These are phyloP conservation scores for Escallonia rubra DNA, from an alignment of 129 eudicot genomes.

Conservation along the genomic window DNA sequence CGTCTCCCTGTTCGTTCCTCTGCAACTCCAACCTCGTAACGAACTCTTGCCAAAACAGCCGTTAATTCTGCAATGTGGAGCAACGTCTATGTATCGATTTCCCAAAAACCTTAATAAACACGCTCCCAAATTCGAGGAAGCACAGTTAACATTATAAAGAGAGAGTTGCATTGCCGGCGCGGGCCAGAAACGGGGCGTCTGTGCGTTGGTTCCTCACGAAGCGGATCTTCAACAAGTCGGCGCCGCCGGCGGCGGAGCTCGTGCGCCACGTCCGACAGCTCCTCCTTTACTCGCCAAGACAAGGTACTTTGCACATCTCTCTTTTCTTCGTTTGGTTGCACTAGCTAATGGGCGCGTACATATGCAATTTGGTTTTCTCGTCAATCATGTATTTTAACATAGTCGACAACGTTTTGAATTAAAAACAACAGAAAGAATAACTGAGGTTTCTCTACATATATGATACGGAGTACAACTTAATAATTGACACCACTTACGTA, in stretches of 20 bases:
- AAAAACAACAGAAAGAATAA: too few species aligned
- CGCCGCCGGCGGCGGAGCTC: conserved; percentile 27
- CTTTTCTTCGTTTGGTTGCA: not conserved
- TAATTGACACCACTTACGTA: too few species aligned
- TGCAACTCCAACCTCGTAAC: not conserved
- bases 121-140: not conserved
- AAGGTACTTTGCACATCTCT: conserved; percentile 16
- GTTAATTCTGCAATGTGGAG: too few species aligned
- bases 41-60: not conserved
- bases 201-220: conserved; percentile 16
- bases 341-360: too few species aligned
- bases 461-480: too few species aligned
- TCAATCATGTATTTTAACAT: too few species aligned
- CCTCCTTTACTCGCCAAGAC: conserved; percentile 21
- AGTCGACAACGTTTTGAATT: too few species aligned
- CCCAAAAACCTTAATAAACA: conserved; percentile 23
- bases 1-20: not conserved
- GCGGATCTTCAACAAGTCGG: conserved; percentile 31
- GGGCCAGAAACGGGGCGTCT: conserved; percentile 4
- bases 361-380: too few species aligned
- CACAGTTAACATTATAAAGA: not conserved
- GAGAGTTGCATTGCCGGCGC: not conserved
- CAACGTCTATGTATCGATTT: not conserved
- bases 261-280: conserved; percentile 23
- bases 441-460: too few species aligned